Conservation (phyloP, 371 early-diverging fungal species). For the Mortierella sp. region DNA sequence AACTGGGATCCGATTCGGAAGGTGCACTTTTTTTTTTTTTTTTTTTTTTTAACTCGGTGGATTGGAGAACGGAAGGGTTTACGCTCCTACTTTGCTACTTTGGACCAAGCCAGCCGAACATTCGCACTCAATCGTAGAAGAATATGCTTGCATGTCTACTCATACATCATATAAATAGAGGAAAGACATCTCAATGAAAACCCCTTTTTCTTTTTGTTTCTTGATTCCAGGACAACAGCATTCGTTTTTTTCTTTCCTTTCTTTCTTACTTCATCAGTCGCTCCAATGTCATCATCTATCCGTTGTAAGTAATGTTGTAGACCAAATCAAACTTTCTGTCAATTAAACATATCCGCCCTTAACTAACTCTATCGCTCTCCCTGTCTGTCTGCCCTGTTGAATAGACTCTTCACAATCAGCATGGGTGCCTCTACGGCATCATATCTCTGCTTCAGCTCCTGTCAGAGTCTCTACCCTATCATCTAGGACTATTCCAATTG, state of each 20-base stretch:
- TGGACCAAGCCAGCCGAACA: too few species aligned
- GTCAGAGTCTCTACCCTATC: not conserved
- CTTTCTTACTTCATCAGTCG: not conserved
- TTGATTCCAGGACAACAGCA: not conserved
- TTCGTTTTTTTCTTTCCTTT: not conserved
- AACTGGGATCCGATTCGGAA: slow-evolving; percentile 4
- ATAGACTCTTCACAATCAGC: slow-evolving; percentile 14
- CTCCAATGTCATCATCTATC: not conserved
- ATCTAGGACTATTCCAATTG: not conserved
- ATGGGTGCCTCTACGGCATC: slow-evolving; percentile 13
- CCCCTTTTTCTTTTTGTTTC: not conserved
- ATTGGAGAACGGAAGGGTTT: too few species aligned
- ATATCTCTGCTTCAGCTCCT: not conserved
- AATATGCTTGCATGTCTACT: too few species aligned
- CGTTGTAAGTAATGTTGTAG: slow-evolving; percentile 11
- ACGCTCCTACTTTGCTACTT: too few species aligned
- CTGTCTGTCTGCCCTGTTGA: not conserved
- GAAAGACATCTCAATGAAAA: not conserved
- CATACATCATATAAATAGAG: not conserved
- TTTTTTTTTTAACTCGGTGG: not conserved
- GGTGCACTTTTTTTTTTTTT: too few species aligned
- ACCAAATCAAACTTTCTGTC: not conserved
- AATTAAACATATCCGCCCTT: not conserved
- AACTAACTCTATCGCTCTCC: not conserved
- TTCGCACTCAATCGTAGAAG: too few species aligned